Base-by-base conservation (phyloP, 1,139 yeast genomes). In the Hyphopichia khmerensis region DNA sequence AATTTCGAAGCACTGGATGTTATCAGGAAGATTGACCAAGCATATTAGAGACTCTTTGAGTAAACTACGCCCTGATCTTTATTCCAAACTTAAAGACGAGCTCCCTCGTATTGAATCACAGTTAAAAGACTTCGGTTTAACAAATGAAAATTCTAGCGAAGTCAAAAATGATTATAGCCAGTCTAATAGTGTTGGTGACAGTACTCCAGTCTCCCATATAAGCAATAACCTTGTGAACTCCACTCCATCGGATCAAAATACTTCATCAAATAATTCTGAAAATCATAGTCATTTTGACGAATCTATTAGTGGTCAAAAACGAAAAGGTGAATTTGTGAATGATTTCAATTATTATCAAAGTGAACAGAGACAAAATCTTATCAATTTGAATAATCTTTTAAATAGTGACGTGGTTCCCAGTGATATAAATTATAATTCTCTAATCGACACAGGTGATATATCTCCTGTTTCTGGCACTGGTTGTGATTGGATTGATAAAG, bases 401-500 rank as follows among this genome's bases (percentile, higher is more conserved):
- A 36, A 36, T 18, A 36, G 33, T 9, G 33, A 29, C n/a, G 14
- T 19, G 14, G 11, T 27, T 8, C 24, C 30, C 10, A 19, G 34
- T 13, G 35, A 31, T 19, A 14, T 21, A 11, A 37, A 30, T 23
- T 30, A 31, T 23, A 18, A 23, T 31, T 7, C 10, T 26, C 21
- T 23, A 9, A 21, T 21, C 10, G 33, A 36, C 3, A 18, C 17
- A 6, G 31, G 23, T 3, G 13, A 30, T n/a, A 15, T 49, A 13
- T 65, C 72, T n/a, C 76, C 78, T 5, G 53, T 60, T 8, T 66
- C 75, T 11, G 79, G 74, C 37, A 73, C 79, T 3, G 80, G 80
- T 1, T 75, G 80, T 60, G 77, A 74, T 47, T 75, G 80, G 79
- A 72, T 75, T 35, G 80, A 75, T 50, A 75, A 72, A 43, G 61